Evolutionary conservation across 1,284 basidiomycete genomes (phyloP).

Genomic region (Wallemia ichthyophaga): DNA sequence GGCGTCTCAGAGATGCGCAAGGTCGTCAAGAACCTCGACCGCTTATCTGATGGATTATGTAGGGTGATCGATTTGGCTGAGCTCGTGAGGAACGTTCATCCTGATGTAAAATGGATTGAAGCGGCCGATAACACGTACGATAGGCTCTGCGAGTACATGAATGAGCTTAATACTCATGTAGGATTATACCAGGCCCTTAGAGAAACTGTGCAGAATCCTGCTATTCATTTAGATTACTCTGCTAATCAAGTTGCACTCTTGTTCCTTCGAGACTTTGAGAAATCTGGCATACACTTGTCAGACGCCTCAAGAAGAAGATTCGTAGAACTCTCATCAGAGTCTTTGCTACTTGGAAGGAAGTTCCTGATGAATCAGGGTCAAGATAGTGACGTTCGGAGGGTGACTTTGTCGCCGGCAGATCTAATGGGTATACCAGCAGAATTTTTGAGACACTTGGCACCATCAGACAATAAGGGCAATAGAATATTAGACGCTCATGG

Average conservation of each 20-base stretch:
- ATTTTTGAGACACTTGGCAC: neutral
- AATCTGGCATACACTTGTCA: conserved; percentile 75
- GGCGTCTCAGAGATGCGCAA: conserved; percentile 33
- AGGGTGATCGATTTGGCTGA: conserved; percentile 91
- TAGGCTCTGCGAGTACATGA: conserved; percentile 84
- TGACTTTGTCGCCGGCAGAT: neutral
- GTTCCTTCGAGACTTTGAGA: conserved; percentile 89
- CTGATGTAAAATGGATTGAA: conserved; percentile 48
- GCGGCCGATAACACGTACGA: conserved; percentile 70
- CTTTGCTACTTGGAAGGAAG: conserved; percentile 57
- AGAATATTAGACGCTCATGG: conserved; percentile 29
- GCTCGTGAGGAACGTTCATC: conserved; percentile 72
- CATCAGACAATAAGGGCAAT: neutral
- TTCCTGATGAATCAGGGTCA: conserved; percentile 28
- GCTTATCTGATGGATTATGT: conserved; percentile 79
- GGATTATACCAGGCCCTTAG: conserved; percentile 55
- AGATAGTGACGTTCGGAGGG: conserved; percentile 1
- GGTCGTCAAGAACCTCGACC: conserved; percentile 76
- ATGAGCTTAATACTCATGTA: conserved; percentile 81
- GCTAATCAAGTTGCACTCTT: conserved; percentile 55
- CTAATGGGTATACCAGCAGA: neutral
- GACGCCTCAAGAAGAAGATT: conserved; percentile 44
- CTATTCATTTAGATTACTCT: conserved; percentile 28
- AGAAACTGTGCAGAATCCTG: conserved; percentile 29
- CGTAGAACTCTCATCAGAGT: conserved; percentile 67